Percentiles rank a stretch among this genome's conserved stretches.
Evolutionary conservation across 306 rosid genomes (phyloP).

Genomic region (Acacia confusa): DNA sequence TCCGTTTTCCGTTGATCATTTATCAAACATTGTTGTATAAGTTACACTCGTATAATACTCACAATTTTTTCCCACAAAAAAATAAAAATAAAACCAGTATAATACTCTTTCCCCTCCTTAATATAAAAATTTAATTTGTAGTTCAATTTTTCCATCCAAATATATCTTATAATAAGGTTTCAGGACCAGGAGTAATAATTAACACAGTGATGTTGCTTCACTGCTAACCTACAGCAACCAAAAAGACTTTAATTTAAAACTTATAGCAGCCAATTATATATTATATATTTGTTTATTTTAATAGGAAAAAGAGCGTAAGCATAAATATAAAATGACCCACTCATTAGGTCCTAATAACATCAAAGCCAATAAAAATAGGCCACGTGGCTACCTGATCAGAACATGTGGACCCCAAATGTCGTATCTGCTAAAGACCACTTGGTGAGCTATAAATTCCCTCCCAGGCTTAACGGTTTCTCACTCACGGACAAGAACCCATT

Average conservation of each 20-base stretch:
- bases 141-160: no score
- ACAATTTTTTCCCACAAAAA: no score
- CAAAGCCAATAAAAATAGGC: background rate
- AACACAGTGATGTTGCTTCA: background rate
- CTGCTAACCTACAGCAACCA: background rate
- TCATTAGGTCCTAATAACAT: background rate
- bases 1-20: no score
- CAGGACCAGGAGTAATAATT: no score
- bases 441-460: background rate
- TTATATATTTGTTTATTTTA: background rate
- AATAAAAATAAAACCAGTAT: no score
- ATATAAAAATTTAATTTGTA: no score
- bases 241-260: background rate
- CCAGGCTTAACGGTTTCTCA: conserved; percentile 8
- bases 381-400: conserved; percentile 49
- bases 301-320: background rate
- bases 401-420: conserved; percentile 66
- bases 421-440: background rate
- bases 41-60: no score
- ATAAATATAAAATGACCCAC: background rate
- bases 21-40: no score
- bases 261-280: background rate
- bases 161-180: no score
- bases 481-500: conserved; percentile 33
- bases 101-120: no score